Conservation (phyloP, 192 early-diverging fungal genomes). For the Mortierella hygrophila region DNA sequence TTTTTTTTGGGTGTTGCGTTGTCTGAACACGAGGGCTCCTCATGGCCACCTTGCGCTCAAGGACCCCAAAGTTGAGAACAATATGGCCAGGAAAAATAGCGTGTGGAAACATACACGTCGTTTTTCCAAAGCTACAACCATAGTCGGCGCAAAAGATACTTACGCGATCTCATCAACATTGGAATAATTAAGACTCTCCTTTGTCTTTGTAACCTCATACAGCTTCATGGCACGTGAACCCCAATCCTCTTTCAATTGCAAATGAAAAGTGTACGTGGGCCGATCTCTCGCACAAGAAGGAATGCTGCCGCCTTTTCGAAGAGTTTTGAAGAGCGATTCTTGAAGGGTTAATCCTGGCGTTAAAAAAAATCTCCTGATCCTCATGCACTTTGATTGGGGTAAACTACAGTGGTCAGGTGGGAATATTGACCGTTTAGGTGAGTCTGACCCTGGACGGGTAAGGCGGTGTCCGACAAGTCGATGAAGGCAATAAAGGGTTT, state of each 20-base stretch:
- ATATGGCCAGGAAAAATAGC: background rate
- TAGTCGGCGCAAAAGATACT: background rate
- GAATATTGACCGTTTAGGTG: no score
- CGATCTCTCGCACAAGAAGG: constrained; percentile 24
- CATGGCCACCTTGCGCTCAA: no score
- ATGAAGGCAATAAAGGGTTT: no score
- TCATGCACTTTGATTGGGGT: no score
- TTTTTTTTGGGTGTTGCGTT: background rate
- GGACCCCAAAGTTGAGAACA: no score
- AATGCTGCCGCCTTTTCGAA: constrained; percentile 9
- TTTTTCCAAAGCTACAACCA: background rate
- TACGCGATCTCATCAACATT: constrained; percentile 28
- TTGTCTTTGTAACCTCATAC: constrained; percentile 22
- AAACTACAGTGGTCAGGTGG: no score
- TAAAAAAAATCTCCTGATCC: constrained; percentile 20
- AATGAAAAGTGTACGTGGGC: constrained; percentile 7
- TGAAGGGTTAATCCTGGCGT: background rate
- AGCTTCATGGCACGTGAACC: constrained; percentile 10
- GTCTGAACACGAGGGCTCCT: background rate
- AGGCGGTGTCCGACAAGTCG: no score
- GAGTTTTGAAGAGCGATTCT: constrained; percentile 8
- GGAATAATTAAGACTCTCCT: constrained; percentile 20
- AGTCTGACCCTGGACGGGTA: no score
- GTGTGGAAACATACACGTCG: background rate
- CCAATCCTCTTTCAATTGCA: constrained; percentile 19